Evolutionary conservation across 2,329 filamentous ascomycete genomes (phyloP).

Genomic region (Alternaria tenuissima): DNA sequence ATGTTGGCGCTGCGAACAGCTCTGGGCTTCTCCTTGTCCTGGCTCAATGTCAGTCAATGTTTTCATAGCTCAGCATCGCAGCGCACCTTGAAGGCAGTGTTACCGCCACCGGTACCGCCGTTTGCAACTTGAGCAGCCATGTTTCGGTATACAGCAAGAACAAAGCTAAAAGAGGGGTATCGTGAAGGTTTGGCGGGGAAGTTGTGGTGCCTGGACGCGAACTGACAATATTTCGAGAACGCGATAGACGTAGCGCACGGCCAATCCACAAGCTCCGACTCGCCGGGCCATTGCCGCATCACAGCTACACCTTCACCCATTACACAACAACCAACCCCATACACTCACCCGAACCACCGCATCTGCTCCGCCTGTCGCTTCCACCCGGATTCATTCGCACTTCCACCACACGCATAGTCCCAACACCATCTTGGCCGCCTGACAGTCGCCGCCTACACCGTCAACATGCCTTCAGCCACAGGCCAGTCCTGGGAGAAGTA

Average conservation of each 20-base stretch:
- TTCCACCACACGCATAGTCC: constrained; percentile 6
- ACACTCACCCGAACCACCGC: neutral
- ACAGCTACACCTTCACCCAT: constrained; percentile 28
- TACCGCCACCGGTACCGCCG: constrained; percentile 59
- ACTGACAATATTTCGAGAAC: constrained; percentile 37
- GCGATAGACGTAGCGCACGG: constrained; percentile 23
- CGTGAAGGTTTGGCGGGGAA: constrained; percentile 30
- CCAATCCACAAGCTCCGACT: constrained; percentile 21
- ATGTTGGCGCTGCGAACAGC: constrained; percentile 97
- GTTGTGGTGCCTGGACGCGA: constrained; percentile 37
- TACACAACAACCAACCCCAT: constrained; percentile 26
- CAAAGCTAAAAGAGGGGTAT: constrained; percentile 29
- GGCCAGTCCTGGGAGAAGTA: constrained; percentile 98
- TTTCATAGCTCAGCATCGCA: constrained; percentile 27
- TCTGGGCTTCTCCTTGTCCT: constrained; percentile 97
- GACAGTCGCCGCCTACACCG: constrained; percentile 24
- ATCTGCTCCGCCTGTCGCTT: constrained; percentile 5
- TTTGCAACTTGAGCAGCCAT: constrained; percentile 48
- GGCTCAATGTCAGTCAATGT: constrained; percentile 52
- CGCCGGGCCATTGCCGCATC: constrained; percentile 34
- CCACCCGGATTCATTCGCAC: neutral
- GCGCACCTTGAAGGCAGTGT: constrained; percentile 71
- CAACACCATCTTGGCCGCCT: constrained; percentile 7
- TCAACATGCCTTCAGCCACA: constrained; percentile 87
- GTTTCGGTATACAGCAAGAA: constrained; percentile 20